Conservation (phyloP, 2,329 filamentous ascomycete genomes). For the Pseudocercospora musae region DNA sequence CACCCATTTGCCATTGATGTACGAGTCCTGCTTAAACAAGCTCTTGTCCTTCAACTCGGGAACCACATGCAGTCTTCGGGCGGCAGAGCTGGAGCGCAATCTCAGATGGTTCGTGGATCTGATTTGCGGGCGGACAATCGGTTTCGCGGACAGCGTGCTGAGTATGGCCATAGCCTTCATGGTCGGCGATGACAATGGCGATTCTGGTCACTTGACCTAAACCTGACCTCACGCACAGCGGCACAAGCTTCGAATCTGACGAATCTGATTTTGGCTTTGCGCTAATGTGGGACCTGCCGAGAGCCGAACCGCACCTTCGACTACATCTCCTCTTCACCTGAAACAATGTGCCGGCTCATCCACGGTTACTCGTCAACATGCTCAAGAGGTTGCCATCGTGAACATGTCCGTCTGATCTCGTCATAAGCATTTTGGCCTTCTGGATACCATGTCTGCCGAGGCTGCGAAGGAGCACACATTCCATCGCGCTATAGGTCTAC, state of each 20-base stretch:
- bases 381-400: background rate
- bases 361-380: background rate
- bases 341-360: background rate
- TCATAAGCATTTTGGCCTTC: no score
- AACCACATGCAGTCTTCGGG: constrained; percentile 17
- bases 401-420: background rate
- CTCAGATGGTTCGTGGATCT: constrained; percentile 20
- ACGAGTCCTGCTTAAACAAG: constrained; percentile 79
- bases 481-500: no score
- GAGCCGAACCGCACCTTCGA: background rate
- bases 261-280: background rate
- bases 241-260: background rate
- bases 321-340: background rate
- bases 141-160: constrained; percentile 21
- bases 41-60: constrained; percentile 47
- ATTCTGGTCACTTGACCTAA: background rate
- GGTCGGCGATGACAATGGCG: background rate
- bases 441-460: background rate
- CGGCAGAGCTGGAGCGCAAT: constrained; percentile 20
- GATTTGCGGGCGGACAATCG: constrained; percentile 24
- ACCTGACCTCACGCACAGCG: background rate
- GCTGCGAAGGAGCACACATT: background rate
- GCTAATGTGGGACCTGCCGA: background rate
- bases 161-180: constrained; percentile 1
- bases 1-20: constrained; percentile 92